Evolutionary conservation across 2,329 filamentous ascomycete species (phyloP), one percentile per base, ranked within the genome.

Genomic region (Tolypocladium inflatum): DNA sequence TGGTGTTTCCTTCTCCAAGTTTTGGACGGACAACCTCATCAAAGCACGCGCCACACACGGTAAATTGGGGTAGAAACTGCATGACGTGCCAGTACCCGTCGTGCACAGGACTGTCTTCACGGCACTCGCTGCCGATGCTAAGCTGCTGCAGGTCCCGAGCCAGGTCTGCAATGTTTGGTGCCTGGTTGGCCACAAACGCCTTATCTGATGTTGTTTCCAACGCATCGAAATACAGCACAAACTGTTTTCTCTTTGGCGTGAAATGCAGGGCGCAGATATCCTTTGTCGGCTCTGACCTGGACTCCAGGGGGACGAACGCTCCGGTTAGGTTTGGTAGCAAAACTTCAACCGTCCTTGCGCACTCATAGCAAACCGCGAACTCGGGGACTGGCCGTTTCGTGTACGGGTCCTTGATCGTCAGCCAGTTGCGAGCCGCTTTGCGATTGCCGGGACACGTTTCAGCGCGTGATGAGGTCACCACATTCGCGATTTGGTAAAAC

Each of bases 21-120:
- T 84, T 76, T 1, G 91, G 91, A 71, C 82, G 84, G n/a, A 96
- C 83, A 1, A 90, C 82, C 26, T 90, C 85, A 19, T 90, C 83
- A 69, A 89, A 96, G 71, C 92, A 97, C 71, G 93, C 90, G 62
- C 89, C 85, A 71, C 92, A 97, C 4, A 96, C 87, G 1, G 88
- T 91, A 65, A 96, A 84, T 54, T 91, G 83, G 0, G 88, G 89
- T 0, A 95, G 75, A 17, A 82, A 78, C 1, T 88, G 84, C 70
- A 95, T 90, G 57, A 82, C 85, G 70, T 95, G 86, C 92, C 92
- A 97, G 43, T 80, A 76, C 15, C 79, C 80, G 57, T 84, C 80
- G n/a, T 77, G 71, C 2, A 88, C 72, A 5, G 84, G 78, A n/a
- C 78, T 80, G 67, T 89, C 84, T 39, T 84, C 79, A 23, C 77